A percentile compares a stretch with the other conserved stretches of the same genome.
phyloP scores from a whole-genome alignment of 768 basidiomycete genomes.

The Arthromyces matolae region DNA sequence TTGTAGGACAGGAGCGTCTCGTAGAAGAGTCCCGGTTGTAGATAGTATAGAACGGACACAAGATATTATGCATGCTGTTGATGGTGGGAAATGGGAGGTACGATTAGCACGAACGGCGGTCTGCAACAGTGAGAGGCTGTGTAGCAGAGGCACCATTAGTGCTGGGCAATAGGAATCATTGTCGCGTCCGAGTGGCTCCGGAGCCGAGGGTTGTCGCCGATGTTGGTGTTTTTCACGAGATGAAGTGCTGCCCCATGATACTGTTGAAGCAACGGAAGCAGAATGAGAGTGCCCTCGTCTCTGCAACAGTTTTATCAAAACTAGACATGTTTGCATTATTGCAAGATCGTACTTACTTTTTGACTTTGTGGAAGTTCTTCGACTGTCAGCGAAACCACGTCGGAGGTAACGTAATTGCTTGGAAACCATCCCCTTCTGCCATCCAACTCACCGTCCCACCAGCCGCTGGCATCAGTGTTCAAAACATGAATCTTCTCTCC shows the following conservation, averaged over 20 bases:
- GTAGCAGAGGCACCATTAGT: constrained; percentile 79
- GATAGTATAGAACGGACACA: constrained; percentile 86
- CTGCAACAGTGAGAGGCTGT: constrained; percentile 82
- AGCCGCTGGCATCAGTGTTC: constrained; percentile 83
- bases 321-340: no score
- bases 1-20: constrained; percentile 73
- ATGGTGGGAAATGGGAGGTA: constrained; percentile 83
- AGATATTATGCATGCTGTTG: constrained; percentile 92
- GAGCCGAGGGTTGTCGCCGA: constrained; percentile 43
- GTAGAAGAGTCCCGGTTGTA: constrained; percentile 77
- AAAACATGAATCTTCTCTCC: constrained; percentile 92
- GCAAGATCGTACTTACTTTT: constrained; percentile 33
- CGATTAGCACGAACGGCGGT: constrained; percentile 78
- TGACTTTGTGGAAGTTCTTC: constrained; percentile 49
- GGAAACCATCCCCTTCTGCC: constrained; percentile 96
- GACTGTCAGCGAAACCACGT: constrained; percentile 52
- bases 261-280: constrained; percentile 47
- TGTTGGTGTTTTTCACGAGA: constrained; percentile 32
- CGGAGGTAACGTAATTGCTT: constrained; percentile 86
- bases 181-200: constrained; percentile 44
- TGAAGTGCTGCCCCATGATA: constrained; percentile 50
- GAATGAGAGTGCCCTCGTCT: constrained; percentile 46
- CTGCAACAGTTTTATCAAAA: constrained; percentile 17
- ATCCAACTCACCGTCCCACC: constrained; percentile 98
- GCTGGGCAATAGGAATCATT: constrained; percentile 68